Base-by-base conservation (phyloP, 257 asterid species). In the Solanum gracilifrons region DNA sequence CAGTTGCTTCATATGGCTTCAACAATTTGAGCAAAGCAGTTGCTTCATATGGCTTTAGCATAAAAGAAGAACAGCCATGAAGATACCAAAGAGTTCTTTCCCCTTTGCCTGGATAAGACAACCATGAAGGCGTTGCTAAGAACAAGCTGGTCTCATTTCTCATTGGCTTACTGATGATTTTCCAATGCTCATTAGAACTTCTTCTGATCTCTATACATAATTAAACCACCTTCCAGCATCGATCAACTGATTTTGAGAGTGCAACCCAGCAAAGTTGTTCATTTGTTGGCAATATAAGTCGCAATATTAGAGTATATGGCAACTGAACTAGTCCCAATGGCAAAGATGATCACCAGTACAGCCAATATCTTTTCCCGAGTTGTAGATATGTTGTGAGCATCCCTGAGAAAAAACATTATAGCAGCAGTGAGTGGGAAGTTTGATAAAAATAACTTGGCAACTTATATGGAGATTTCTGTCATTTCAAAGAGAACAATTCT, bases 261-360 rank as follows among this genome's bases (percentile, higher is more conserved):
- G 84, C 84, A 21, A 43, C 36, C 25, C 84, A 16, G 37, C 5
- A 72, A 86, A 73, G 23, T 77, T 20, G 73, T 27, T 89, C 88
- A 87, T 87, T 92, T 82, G 87, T 87, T 72, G 89, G 76, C 90
- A 36, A 94, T 86, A 87, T 90, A 90, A 51, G 85, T 90, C 10
- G 87, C 88, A 71, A 94, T 39, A 82, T 95, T 94, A 18, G 98
- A 94, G 86, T 86, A 92, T 88, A 97, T 94, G 87, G 99, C 98
- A 35, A 94, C 85, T 87, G 92, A 87, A 86, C 99, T 97, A 75
- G 99, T 92, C 77, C 98, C 97, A 3, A 94, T 91, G 7, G 99
- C 98, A 82, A 97, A 91, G 23, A 93, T 27, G 87, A 95, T 93
- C 89, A 95, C 98, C 92, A 92, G 55, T 64, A 92, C 87, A 4